Conservation (phyloP, 2,329 filamentous ascomycete species). For the Elsinoe arachidis region DNA sequence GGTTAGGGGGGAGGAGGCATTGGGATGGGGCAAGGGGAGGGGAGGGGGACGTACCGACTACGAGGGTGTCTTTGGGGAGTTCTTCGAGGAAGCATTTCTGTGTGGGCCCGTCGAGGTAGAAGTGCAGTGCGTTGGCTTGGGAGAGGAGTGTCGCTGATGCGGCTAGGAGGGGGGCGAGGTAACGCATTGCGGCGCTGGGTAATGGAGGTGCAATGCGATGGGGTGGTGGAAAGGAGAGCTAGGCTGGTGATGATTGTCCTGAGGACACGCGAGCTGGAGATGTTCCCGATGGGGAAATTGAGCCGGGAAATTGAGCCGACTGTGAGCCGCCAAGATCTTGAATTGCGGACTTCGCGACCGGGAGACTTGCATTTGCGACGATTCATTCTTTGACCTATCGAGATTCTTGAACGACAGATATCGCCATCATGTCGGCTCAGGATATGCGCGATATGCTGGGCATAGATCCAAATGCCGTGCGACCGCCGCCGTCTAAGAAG, state of each 20-base stretch:
- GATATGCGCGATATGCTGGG: conserved; percentile 87
- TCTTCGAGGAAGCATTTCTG: conserved; percentile 98
- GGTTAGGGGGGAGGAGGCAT: neutral
- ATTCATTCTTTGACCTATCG: neutral
- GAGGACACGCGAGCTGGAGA: conserved; percentile 13
- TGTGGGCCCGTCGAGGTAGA: conserved; percentile 79
- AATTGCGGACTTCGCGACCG: conserved; percentile 1
- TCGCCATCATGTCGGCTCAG: conserved; percentile 19
- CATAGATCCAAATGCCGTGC: conserved; percentile 54
- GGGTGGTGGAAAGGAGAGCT: conserved; percentile 2
- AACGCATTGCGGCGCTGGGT: neutral
- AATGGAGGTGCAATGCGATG: neutral
- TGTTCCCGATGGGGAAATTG: neutral
- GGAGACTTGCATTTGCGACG: neutral
- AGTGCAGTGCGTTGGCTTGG: conserved; percentile 78
- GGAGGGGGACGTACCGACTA: conserved; percentile 58
- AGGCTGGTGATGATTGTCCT: neutral
- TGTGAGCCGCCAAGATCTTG: conserved; percentile 7
- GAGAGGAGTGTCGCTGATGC: conserved; percentile 30
- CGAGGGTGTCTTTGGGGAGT: conserved; percentile 90
- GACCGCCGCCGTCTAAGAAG: conserved; percentile 58
- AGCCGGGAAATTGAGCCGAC: neutral
- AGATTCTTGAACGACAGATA: neutral
- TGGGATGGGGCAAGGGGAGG: neutral
- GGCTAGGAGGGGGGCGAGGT: conserved; percentile 9